phyloP scores from a whole-genome alignment of 805 yeast species.

The Kuraishia hungarica region DNA sequence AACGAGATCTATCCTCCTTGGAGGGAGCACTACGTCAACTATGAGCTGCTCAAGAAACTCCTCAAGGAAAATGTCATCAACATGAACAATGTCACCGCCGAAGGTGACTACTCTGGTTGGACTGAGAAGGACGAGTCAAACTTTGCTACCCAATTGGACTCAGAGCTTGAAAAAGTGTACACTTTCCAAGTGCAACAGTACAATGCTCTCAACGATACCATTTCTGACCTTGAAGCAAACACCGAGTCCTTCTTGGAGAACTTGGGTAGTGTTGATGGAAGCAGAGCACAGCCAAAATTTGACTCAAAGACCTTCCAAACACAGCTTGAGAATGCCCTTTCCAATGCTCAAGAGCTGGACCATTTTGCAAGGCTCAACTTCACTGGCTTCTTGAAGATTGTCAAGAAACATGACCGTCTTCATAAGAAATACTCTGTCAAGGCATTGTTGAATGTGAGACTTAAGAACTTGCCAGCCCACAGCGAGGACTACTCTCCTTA shows the following conservation, averaged over 20 bases:
- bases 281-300: constrained; percentile 26
- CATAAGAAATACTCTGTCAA: constrained; percentile 85
- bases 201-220: constrained; percentile 54
- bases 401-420: constrained; percentile 90
- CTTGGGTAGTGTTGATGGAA: constrained; percentile 9
- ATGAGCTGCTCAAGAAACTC: constrained; percentile 55
- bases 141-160: constrained; percentile 60
- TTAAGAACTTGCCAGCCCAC: constrained; percentile 84
- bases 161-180: constrained; percentile 70
- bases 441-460: constrained; percentile 81
- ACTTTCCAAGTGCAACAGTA: constrained; percentile 63
- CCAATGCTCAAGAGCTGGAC: constrained; percentile 77
- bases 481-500: constrained; percentile 93
- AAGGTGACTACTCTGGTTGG: constrained; percentile 31
- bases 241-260: constrained; percentile 32
- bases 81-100: constrained; percentile 8
- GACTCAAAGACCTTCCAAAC: constrained; percentile 57
- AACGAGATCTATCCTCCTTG: constrained; percentile 84
- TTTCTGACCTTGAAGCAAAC: constrained; percentile 54
- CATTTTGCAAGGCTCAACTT: constrained; percentile 86
- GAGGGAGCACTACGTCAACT: constrained; percentile 65
- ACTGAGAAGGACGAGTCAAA: constrained; percentile 61
- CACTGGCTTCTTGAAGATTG: constrained; percentile 92
- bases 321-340: constrained; percentile 64
- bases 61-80: constrained; percentile 58